Percentiles rank a stretch among this genome's conserved stretches.
These are phyloP conservation scores for Cordyceps javanica DNA, from an alignment of 2,329 filamentous ascomycete genomes.

Conservation along the genomic window DNA sequence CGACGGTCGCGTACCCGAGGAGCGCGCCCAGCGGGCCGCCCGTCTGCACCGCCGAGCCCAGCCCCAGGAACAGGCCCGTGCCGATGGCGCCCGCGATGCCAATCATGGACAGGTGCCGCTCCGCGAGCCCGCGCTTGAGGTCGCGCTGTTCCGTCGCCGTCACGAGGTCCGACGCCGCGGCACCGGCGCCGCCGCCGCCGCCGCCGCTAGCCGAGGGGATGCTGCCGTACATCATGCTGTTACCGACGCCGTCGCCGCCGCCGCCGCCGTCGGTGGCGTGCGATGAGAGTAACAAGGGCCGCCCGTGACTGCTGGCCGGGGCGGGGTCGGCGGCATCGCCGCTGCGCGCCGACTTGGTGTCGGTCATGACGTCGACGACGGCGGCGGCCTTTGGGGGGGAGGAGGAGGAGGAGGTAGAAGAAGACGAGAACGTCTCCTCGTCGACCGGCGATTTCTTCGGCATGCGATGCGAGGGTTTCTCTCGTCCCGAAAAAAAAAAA, in stretches of 20 bases:
- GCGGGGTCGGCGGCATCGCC: background rate
- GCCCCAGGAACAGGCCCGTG: conserved; percentile 54
- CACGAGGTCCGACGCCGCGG: conserved; percentile 35
- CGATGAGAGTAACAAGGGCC: background rate
- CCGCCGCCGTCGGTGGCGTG: background rate
- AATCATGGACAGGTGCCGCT: conserved; percentile 54
- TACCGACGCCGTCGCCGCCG: no score
- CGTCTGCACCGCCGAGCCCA: conserved; percentile 45
- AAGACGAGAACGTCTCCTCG: background rate
- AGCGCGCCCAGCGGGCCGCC: conserved; percentile 44
- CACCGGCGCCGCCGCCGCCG: background rate
- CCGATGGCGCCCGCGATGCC: conserved; percentile 57
- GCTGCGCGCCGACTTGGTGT: background rate
- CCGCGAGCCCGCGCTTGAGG: conserved; percentile 40
- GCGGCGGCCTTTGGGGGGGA: background rate
- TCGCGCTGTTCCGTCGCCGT: conserved; percentile 42
- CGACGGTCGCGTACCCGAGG: conserved; percentile 50
- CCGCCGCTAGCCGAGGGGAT: background rate
- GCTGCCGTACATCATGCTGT: conserved; percentile 9
- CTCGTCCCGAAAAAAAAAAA: no score
- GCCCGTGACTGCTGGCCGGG: background rate
- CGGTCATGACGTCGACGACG: background rate
- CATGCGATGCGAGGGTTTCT: background rate
- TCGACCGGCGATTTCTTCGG: background rate
- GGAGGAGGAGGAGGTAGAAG: background rate